These are phyloP conservation scores for Plantago rigida DNA, from an alignment of 305 asterid genomes.

Conservation along the genomic window DNA sequence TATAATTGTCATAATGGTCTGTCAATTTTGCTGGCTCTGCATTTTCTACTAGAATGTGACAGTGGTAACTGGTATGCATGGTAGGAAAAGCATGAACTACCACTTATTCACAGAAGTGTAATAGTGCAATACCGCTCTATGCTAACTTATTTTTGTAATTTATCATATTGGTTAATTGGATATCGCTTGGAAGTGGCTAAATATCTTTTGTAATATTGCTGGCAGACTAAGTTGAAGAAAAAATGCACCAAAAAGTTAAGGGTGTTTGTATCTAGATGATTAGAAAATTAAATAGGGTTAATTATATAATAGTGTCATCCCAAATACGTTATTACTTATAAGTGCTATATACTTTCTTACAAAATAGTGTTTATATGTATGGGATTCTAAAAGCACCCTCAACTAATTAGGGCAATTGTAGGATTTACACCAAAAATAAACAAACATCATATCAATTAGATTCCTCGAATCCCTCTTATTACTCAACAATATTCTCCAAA, in stretches of 20 bases:
- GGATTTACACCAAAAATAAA: no score
- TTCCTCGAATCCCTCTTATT: no score
- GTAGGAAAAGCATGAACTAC: not conserved
- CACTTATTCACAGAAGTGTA: not conserved
- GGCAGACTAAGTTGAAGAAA: not conserved
- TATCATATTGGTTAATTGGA: conserved; percentile 19
- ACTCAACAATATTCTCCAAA: no score
- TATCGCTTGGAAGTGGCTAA: conserved; percentile 24
- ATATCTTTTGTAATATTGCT: conserved; percentile 9
- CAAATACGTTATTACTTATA: no score
- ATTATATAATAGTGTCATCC: no score
- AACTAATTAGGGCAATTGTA: no score
- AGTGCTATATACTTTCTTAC: no score
- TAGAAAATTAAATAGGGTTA: not conserved
- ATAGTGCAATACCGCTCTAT: conserved; percentile 14
- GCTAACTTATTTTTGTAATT: conserved; percentile 10
- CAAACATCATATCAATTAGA: no score
- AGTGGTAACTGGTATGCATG: conserved; percentile 7
- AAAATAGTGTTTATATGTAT: no score
- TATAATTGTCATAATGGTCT: conserved; percentile 6
- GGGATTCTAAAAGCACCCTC: no score
- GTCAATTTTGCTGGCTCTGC: conserved; percentile 12
- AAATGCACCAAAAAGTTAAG: not conserved
- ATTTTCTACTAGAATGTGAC: conserved; percentile 2
- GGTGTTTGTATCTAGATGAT: not conserved